Conservation (phyloP, 768 basidiomycete genomes). For the Inosperma sp. region DNA sequence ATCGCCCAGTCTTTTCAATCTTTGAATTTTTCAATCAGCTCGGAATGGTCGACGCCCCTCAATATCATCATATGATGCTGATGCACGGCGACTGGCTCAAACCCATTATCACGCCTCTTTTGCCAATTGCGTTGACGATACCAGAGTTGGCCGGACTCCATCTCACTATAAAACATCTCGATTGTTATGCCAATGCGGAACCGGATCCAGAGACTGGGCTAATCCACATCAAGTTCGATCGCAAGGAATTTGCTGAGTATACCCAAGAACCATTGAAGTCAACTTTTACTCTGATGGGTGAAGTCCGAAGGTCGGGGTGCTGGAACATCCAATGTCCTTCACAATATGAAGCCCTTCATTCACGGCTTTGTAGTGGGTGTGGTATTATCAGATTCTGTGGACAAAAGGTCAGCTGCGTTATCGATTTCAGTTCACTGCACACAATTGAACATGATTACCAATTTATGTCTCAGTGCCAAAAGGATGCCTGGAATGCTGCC, state of each 20-base stretch:
- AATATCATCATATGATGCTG: background rate
- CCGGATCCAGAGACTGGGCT: slow-evolving; percentile 11
- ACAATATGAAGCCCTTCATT: slow-evolving; percentile 6
- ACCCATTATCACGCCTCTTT: slow-evolving; percentile 2
- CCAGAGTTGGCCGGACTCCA: slow-evolving; percentile 9
- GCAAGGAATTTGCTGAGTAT: background rate
- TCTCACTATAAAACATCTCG: slow-evolving; percentile 1
- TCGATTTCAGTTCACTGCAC: background rate
- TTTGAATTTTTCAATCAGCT: background rate
- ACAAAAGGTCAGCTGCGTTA: slow-evolving; percentile 13
- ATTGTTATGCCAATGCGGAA: slow-evolving; percentile 9
- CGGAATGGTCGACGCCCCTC: background rate
- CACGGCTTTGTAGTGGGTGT: slow-evolving; percentile 14
- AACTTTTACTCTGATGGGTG: slow-evolving; percentile 7
- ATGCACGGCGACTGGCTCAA: slow-evolving; percentile 1
- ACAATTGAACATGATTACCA: background rate
- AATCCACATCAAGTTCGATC: background rate
- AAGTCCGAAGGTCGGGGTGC: slow-evolving; percentile 13
- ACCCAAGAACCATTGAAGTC: slow-evolving; percentile 4
- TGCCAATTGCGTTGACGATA: slow-evolving; percentile 9
- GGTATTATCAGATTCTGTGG: slow-evolving; percentile 16
- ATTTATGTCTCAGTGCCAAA: slow-evolving; percentile 13
- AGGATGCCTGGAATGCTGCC: slow-evolving; percentile 13
- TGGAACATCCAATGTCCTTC: slow-evolving; percentile 13
- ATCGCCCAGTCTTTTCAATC: background rate